Evolutionary conservation across 345 rosid species (phyloP), one percentile per base, ranked within the genome.

Genomic region (Arabidopsis thaliana): DNA sequence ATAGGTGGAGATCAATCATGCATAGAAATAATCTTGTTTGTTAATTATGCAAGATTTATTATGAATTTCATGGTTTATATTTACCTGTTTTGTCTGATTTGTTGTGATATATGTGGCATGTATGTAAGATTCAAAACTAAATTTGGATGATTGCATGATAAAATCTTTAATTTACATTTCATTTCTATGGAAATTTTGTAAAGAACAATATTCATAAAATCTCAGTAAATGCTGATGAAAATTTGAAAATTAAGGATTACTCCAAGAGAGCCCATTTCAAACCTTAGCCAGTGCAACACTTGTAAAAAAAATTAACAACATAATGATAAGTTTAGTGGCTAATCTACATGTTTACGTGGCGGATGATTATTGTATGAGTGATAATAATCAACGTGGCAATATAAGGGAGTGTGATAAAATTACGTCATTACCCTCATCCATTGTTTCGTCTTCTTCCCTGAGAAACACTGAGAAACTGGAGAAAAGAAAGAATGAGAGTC

Each of bases 401-500:
- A 50, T 38, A 16, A 8, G 2, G 24, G 16, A 0, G 1, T 7
- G 22, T 50, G 6, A 12, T 57, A 10, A 32, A 62, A 59, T 38
- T 37, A 51, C 74, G 40, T 33, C 46, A 34, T 34, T 38, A 7
- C 48, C 57, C 32, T 46, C 51, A 11, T 13, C 44, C 7, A 11
- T 34, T 11, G 16, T 51, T 46, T 67, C 8, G 34, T 23, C 57
- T 28, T 28, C 32, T 28, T 28, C 32, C 32, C 32, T 28, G 32
- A 3, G 59, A 65, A 74, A 56, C 74, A 68, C 73, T 28, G 50
- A 66, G 56, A 42, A 46, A 28, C 59, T 32, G 55, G 63, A 44
- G 41, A 37, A 40, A 61, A 46, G 7, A 30, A 34, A 53, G 25
- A 52, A 76, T 76, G 80, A 71, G 72, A 77, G 51, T 64, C 71